phyloP scores from a whole-genome alignment of 345 rosid species.

The Cardamine chenopodiifolia region DNA sequence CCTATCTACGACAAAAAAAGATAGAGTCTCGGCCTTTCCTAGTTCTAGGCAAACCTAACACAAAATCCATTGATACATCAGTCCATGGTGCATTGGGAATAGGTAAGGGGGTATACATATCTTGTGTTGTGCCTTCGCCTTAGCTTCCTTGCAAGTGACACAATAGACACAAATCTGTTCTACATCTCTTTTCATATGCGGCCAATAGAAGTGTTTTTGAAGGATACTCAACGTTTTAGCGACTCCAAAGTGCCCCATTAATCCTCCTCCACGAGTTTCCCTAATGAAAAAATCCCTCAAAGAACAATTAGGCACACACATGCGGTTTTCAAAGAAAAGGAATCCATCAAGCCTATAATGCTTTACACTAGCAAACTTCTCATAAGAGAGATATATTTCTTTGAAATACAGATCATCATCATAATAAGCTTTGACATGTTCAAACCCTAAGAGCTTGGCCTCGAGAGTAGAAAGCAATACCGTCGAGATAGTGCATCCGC shows the following conservation, averaged over 20 bases:
- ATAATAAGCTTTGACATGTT: too few species aligned
- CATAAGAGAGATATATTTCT: too few species aligned
- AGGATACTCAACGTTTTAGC: too few species aligned
- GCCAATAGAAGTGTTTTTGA: too few species aligned
- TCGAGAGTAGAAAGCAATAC: not conserved
- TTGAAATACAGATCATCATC: not conserved
- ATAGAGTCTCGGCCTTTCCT: not conserved
- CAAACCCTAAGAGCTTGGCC: not conserved
- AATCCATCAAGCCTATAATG: too few species aligned
- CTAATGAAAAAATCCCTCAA: too few species aligned
- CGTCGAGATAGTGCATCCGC: not conserved
- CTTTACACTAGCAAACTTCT: too few species aligned
- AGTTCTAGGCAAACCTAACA: not conserved
- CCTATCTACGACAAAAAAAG: not conserved
- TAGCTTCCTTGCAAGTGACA: not conserved
- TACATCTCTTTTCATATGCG: too few species aligned
- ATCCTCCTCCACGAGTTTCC: too few species aligned
- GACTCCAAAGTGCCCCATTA: too few species aligned
- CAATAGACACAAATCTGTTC: too few species aligned
- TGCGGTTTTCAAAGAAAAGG: too few species aligned
- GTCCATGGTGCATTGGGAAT: not conserved
- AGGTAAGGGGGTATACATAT: not conserved
- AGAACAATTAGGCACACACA: not conserved
- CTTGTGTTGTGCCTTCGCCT: not conserved
- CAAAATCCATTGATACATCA: not conserved